phyloP scores from a whole-genome alignment of 2,329 filamentous ascomycete species.

The Pseudogymnoascus pannorum region DNA sequence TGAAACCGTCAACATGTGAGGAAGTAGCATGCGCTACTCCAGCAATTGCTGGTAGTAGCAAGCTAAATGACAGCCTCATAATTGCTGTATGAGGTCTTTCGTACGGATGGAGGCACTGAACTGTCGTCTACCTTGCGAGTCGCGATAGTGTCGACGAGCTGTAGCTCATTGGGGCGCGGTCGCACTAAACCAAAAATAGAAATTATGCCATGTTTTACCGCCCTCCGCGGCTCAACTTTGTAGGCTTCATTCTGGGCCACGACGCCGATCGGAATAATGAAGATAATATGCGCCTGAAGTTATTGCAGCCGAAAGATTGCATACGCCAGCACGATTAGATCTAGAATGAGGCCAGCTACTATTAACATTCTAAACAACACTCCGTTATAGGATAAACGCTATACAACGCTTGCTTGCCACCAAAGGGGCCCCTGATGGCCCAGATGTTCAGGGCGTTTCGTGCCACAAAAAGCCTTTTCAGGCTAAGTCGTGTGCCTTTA shows the following conservation, averaged over 20 bases:
- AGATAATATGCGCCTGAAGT: background rate
- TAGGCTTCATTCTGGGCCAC: slow-evolving; percentile 3
- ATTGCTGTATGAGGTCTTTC: slow-evolving; percentile 17
- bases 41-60: slow-evolving; percentile 32
- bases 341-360: background rate
- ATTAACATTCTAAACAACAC: background rate
- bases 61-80: slow-evolving; percentile 36
- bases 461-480: background rate
- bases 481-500: background rate
- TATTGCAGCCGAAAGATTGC: background rate
- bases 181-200: background rate
- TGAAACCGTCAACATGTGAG: slow-evolving; percentile 44
- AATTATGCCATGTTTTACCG: background rate
- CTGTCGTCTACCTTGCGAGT: slow-evolving; percentile 9
- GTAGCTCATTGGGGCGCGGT: slow-evolving; percentile 3
- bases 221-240: background rate
- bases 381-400: background rate
- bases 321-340: background rate
- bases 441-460: slow-evolving; percentile 9
- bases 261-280: background rate
- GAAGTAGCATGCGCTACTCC: slow-evolving; percentile 31
- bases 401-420: background rate
- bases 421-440: slow-evolving; percentile 1
- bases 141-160: slow-evolving; percentile 3
- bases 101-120: slow-evolving; percentile 1